phyloP scores from a whole-genome alignment of 805 yeast species.

The Metschnikowia gelsemii region DNA sequence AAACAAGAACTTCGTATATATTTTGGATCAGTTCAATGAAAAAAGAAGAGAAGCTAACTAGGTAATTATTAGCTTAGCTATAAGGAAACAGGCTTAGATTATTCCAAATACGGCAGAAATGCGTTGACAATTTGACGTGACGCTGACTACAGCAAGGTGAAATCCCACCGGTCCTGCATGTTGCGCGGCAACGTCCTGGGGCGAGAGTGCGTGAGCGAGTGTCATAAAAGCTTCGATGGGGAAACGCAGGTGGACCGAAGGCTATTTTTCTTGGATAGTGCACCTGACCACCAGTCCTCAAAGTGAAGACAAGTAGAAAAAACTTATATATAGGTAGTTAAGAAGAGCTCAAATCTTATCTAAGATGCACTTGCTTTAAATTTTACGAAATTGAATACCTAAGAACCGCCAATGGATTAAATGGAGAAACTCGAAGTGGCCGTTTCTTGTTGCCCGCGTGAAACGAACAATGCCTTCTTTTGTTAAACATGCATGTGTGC shows the following conservation, averaged over 20 bases:
- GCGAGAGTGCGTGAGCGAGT: not conserved
- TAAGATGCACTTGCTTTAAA: too few relatives aligned
- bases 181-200: slow-evolving; percentile 2
- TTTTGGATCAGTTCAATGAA: too few relatives aligned
- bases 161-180: slow-evolving; percentile 6
- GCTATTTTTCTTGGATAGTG: not conserved
- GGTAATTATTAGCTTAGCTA: too few relatives aligned
- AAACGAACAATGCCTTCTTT: not conserved
- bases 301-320: not conserved
- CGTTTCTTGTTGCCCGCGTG: not conserved
- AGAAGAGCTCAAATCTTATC: too few relatives aligned
- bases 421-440: not conserved
- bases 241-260: not conserved
- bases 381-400: not conserved
- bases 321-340: too few relatives aligned
- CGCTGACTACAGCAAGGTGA: slow-evolving; percentile 11
- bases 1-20: too few relatives aligned
- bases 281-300: not conserved
- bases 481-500: not conserved
- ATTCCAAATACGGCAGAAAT: slow-evolving; percentile 4
- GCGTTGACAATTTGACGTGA: slow-evolving; percentile 3
- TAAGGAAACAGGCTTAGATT: too few relatives aligned
- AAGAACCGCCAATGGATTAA: not conserved
- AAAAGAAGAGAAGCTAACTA: not conserved
- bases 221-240: slow-evolving; percentile 2